Percentiles rank a stretch among this genome's conserved stretches.
phyloP scores from a whole-genome alignment of 441 rosid genomes.

The Euphorbia corollata region DNA sequence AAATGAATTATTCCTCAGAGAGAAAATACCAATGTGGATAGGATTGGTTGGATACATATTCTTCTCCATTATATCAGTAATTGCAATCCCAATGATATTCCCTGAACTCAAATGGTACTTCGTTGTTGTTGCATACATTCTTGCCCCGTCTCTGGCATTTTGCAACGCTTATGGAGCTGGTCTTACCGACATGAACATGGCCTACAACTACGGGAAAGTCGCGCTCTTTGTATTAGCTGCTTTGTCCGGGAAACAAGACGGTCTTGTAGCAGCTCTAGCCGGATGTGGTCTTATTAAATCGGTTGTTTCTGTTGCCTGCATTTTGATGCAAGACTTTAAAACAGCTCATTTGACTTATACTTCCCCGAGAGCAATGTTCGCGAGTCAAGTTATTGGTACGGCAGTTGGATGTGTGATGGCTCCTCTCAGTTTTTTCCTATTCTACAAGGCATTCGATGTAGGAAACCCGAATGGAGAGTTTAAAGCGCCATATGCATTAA shows the following conservation, averaged over 20 bases:
- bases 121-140: constrained; percentile 42
- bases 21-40: constrained; percentile 54
- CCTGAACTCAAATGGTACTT: constrained; percentile 67
- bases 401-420: constrained; percentile 28
- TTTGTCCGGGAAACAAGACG: constrained; percentile 41
- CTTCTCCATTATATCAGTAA: constrained; percentile 40
- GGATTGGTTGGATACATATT: constrained; percentile 35
- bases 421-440: no score
- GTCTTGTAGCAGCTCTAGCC: constrained; percentile 51
- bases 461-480: constrained; percentile 57
- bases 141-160: constrained; percentile 59
- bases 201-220: constrained; percentile 64
- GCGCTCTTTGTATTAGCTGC: constrained; percentile 58
- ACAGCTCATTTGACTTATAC: constrained; percentile 51
- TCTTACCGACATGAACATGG: constrained; percentile 67
- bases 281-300: constrained; percentile 64
- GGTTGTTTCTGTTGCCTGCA: constrained; percentile 54
- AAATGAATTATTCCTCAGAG: constrained; percentile 47
- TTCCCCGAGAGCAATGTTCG: constrained; percentile 59
- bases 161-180: constrained; percentile 74
- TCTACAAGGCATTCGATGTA: constrained; percentile 54
- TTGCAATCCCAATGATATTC: constrained; percentile 49
- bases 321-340: constrained; percentile 67
- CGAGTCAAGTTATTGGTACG: constrained; percentile 55
- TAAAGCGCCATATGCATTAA: constrained; percentile 58